Base-by-base conservation (phyloP, 179 eudicot genomes). In the Spinacia oleracea region DNA sequence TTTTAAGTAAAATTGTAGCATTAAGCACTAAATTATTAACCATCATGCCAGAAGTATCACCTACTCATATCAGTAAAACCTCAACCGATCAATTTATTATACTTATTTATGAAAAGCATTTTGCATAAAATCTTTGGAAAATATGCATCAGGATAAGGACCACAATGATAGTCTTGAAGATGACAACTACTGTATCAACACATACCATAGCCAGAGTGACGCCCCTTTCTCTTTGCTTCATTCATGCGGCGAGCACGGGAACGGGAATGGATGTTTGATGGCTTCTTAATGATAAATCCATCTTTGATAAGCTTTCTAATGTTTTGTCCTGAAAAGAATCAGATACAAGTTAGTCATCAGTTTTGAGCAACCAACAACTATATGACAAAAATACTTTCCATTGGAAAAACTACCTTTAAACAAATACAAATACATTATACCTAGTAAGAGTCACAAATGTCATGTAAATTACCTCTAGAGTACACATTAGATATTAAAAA, bases 171-270 rank as follows among this genome's bases (percentile, higher is more conserved):
- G 29, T 11, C 12, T 25, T 27, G 20, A 11, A 43, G 45, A 25
- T 69, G 14, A 62, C 16, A 7, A 62, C 72, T 38, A 10, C 15
- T 34, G 70, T 67, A 8, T 38, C 38, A 53, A 51, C 59, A 46
- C 40, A 20, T 89, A 92, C 97, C 98, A 77, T 94, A 91, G 84
- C 98, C 97, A 80, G 98, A 90, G 82, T 94, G 98, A 79, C 97
- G 98, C 3, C 98, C 98, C 89, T 94, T 94, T 60, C 91, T 80
- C 91, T 94, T 94, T 77, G 98, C 98, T 80, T 87, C 93, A 74
- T 91, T 91, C 98, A 94, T 94, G 12, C 97, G 81, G 38, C 98
- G 98, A 35, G 98, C 98, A 76, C 98, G 95, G 27, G 98, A 92
- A 69, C 93, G 86, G 0, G 98, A 94, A 84, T 94, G 98, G 64